Evolutionary conservation across 2,329 filamentous ascomycete species (phyloP), one percentile per base, ranked within the genome.

Genomic region (Trichophyton benhamiae): DNA sequence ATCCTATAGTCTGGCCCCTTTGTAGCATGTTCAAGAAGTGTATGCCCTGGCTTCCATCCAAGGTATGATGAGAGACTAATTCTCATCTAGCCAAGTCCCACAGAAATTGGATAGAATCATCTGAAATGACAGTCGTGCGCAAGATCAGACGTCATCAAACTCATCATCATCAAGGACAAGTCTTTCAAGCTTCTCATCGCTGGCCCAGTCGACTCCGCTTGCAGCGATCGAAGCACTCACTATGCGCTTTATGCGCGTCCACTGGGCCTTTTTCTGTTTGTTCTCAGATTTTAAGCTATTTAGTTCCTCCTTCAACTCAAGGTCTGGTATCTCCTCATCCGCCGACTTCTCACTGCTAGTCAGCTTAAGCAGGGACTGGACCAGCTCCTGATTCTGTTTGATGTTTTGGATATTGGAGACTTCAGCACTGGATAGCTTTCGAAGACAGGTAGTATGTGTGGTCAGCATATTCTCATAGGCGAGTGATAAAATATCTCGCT

Each of bases 191-290:
- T 78, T 79, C 59, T 84, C 80, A 72, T 95, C 85, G 46, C 81
- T 77, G 11, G 83, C 84, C 90, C 90, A 95, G 69, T 95, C 85
- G 60, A 94, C 79, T 55, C 90, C 90, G 72, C 89, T 95, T 2
- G 88, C 89, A 3, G 84, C 88, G 55, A 95, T 82, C 61, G 91
- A 81, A 17, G 87, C 89, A 68, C 87, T 88, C n/a, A 87, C 81
- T 48, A 90, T 83, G 25, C 83, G 87, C 75, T 92, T 94, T 72
- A 92, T 82, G 20, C 87, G 84, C 68, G 84, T 83, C 85, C 86
- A 89, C 68, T 82, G 81, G 66, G 84, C 83, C 64, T 82, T 82
- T 70, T 84, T 86, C 22, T 77, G 76, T 67, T 81, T 84, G 63
- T 88, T 75, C 46, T 85, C 80, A 4, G 71, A 74, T 67, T 89